Evolutionary conservation across 2,329 filamentous ascomycete genomes (phyloP).

Genomic region (Calonectria multiphialidica): DNA sequence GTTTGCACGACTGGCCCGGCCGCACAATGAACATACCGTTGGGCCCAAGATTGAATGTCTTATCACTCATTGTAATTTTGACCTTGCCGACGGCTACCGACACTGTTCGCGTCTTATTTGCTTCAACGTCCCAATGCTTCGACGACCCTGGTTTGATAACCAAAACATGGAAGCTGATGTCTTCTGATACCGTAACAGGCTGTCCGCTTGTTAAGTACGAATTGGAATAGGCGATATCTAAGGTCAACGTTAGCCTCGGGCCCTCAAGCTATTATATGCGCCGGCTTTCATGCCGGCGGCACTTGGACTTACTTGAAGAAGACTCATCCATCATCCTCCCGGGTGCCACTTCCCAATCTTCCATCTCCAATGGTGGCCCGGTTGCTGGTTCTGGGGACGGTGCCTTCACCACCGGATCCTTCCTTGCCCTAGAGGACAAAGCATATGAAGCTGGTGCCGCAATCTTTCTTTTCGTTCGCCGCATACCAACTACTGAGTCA

Average conservation of each 20-base stretch:
- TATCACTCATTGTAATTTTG: slow-evolving; percentile 50
- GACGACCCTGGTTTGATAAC: slow-evolving; percentile 54
- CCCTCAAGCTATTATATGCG: neutral
- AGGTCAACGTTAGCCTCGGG: neutral
- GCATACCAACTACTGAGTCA: neutral
- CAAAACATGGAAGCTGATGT: slow-evolving; percentile 55
- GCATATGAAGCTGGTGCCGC: slow-evolving; percentile 1
- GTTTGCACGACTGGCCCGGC: slow-evolving; percentile 51
- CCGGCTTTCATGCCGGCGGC: neutral
- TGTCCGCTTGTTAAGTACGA: slow-evolving; percentile 54
- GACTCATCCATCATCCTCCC: slow-evolving; percentile 51
- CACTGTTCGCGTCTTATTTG: slow-evolving; percentile 51
- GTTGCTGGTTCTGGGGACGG: neutral
- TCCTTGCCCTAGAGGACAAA: neutral
- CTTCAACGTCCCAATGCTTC: slow-evolving; percentile 45
- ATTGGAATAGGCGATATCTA: slow-evolving; percentile 59
- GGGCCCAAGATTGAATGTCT: slow-evolving; percentile 56
- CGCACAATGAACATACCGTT: slow-evolving; percentile 59
- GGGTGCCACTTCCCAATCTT: slow-evolving; percentile 60
- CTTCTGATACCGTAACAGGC: slow-evolving; percentile 51
- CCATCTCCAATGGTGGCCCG: slow-evolving; percentile 48
- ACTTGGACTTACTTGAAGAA: slow-evolving; percentile 50
- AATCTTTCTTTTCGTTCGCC: slow-evolving; percentile 4
- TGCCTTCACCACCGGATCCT: neutral
- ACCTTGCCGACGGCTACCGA: slow-evolving; percentile 57